A percentile compares a stretch with the other conserved stretches of the same genome.
phyloP scores from a whole-genome alignment of 2,329 filamentous ascomycete species.

The Aureobasidium pullulans region DNA sequence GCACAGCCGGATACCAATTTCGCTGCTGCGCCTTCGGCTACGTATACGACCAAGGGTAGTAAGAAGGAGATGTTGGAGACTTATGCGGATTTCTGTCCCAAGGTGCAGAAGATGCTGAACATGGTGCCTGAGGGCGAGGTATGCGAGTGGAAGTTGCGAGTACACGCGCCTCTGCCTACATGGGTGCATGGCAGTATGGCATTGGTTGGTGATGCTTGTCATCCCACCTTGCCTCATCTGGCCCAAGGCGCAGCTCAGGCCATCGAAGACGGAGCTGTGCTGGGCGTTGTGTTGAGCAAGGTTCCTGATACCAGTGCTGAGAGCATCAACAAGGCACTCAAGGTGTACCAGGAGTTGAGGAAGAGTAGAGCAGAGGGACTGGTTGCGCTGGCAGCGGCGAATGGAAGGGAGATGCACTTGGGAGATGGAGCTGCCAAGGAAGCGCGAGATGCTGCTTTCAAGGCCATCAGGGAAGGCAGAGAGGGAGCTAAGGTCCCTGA shows the following conservation, averaged over 20 bases:
- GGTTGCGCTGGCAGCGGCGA: constrained; percentile 50
- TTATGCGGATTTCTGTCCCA: constrained; percentile 54
- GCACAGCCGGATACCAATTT: constrained; percentile 55
- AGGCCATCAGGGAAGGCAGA: constrained; percentile 35
- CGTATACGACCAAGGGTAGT: constrained; percentile 56
- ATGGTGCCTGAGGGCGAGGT: constrained; percentile 58
- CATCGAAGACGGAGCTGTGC: constrained; percentile 55
- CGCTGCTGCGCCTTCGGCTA: constrained; percentile 49
- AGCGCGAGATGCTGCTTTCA: constrained; percentile 50
- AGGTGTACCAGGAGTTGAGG: constrained; percentile 49
- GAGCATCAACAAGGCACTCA: constrained; percentile 46
- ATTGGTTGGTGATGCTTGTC: constrained; percentile 53
- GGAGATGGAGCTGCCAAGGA: constrained; percentile 53
- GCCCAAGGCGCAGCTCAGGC: constrained; percentile 59
- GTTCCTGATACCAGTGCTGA: constrained; percentile 40
- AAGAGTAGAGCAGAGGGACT: constrained; percentile 51
- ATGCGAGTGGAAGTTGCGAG: constrained; percentile 58
- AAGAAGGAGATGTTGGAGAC: constrained; percentile 55
- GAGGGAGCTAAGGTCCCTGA: constrained; percentile 39
- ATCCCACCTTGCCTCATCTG: constrained; percentile 57
- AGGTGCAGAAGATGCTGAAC: constrained; percentile 53
- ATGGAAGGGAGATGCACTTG: constrained; percentile 48
- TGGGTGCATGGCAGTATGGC: constrained; percentile 51
- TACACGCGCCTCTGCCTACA: constrained; percentile 54
- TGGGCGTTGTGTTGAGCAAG: constrained; percentile 44